Evolutionary conservation across 2,329 filamentous ascomycete species (phyloP), one percentile per base, ranked within the genome.

Genomic region (Phoma sp.): DNA sequence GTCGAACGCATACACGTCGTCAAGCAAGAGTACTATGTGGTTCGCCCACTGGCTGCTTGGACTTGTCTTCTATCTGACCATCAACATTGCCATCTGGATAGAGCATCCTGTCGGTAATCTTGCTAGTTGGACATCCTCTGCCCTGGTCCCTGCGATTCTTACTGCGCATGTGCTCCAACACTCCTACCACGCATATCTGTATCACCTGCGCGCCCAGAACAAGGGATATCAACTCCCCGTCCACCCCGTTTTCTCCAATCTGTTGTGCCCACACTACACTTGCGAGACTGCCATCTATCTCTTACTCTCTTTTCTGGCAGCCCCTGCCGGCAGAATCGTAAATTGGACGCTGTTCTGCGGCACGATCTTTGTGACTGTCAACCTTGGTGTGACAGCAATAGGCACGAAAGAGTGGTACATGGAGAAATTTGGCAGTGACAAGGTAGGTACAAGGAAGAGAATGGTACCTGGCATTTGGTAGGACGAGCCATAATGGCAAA

Each of bases 261-360:
- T 96, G 18, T 77, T 97, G 32, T 96, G 90, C 65, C 92, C 95
- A 15, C 95, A 99, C 76, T 99, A 98, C 75, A 90, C 90, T 3
- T 91, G 89, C 67, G 95, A 98, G 77, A 93, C 91, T 69, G 72
- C 89, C 33, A 85, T 97, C 53, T 98, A 99, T 72, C 70, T 92
- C 17, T 83, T 88, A n/a, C 77, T 99, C 60, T 84, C 91, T 2
- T 76, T 95, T 38, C 74, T 89, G 32, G 87, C 88, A 25, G 92
- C 93, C 1, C 92, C 93, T 0, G 66, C 77, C 7, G 89, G 87
- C 10, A 75, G 79, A 26, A 59, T 83, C 49, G 72, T 91, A 53
- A 97, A 96, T 74, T 84, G 79, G 70, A 93, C 93, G 0, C 73
- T 97, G 36, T 67, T 90, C 29, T 85, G 85, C 50, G 91, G 85